Base-by-base conservation (phyloP, 495 filamentous ascomycete genomes). In the Talaromyces wortmannii region DNA sequence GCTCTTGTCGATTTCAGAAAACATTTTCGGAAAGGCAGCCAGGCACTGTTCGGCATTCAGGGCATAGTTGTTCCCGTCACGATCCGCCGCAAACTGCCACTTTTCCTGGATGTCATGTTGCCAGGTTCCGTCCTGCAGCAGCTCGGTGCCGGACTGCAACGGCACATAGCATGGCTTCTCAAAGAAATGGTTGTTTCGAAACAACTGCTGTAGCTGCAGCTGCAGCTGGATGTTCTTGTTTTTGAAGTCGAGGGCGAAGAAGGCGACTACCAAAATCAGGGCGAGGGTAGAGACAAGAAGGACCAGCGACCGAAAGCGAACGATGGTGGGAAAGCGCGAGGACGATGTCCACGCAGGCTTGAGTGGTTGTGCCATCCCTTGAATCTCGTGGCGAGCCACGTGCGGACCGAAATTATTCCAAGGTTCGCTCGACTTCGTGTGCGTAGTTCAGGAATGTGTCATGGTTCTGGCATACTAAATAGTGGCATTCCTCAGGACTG, bases 21-120 rank as follows among this genome's bases (percentile, higher is more conserved):
- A 79, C 5, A 80, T 58, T 2, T 71, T 75, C 0, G 75, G 78
- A 58, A 80, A 80, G 0, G 75, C 71, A 11, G 57, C 55, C 13
- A 64, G 49, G 57, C 76, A 80, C 58, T 79, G 75, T 12, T 23
- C 48, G 13, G 57, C 50, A 23, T 62, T 65, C 7, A 80, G 56
- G 0, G 59, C 61, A 33, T 67, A 66, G 50, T 79, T 73, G 43
- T 61, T 59, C 36, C 57, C 65, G 57, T 78, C 72, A 45, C 68
- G 70, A 5, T 51, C 50, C 46, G 52, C 1, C 16, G 30, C 5
- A 46, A 53, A 53, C 42, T 46, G 15, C 52, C 52, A 53, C 31
- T 53, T 42, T 31, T 29, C 52, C 6, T 8, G 36, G 1, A 40
- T 30, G 4, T 40, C 31, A 18, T 15, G 3, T 6, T 31, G 23